These are phyloP conservation scores for Caryopteris hybrid DNA, from an alignment of 305 asterid genomes.

Conservation along the genomic window DNA sequence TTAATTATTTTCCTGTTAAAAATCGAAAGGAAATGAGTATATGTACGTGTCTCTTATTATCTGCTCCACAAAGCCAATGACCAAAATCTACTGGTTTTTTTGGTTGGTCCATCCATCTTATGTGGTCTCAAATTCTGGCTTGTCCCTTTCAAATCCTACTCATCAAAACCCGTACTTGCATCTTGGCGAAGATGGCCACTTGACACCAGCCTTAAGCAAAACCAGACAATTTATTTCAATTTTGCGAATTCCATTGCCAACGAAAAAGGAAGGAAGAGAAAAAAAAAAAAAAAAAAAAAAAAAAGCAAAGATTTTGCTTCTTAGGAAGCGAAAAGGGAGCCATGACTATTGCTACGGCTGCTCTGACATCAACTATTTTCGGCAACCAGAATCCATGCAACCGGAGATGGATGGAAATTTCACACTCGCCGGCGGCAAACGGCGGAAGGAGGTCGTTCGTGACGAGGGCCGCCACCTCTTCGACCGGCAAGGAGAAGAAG, in stretches of 20 bases:
- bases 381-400: slow-evolving; percentile 38
- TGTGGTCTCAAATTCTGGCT: slow-evolving; percentile 36
- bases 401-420: slow-evolving; percentile 33
- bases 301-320: no score
- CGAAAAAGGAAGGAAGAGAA: background rate
- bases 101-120: slow-evolving; percentile 21
- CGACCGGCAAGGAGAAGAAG: slow-evolving; percentile 42
- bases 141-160: slow-evolving; percentile 35
- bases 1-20: no score
- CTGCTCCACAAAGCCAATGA: no score
- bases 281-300: no score
- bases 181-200: background rate
- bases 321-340: no score
- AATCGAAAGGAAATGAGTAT: slow-evolving; percentile 33
- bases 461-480: slow-evolving; percentile 41
- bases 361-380: slow-evolving; percentile 47
- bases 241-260: background rate
- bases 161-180: no score
- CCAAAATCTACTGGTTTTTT: slow-evolving; percentile 15
- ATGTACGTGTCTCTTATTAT: slow-evolving; percentile 27
- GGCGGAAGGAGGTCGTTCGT: slow-evolving; percentile 20
- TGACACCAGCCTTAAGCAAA: background rate
- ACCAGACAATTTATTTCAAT: background rate
- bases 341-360: slow-evolving; percentile 48
- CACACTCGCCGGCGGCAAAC: slow-evolving; percentile 25